phyloP scores from a whole-genome alignment of 1,139 yeast species.

The Petasospora rhodanensis region DNA sequence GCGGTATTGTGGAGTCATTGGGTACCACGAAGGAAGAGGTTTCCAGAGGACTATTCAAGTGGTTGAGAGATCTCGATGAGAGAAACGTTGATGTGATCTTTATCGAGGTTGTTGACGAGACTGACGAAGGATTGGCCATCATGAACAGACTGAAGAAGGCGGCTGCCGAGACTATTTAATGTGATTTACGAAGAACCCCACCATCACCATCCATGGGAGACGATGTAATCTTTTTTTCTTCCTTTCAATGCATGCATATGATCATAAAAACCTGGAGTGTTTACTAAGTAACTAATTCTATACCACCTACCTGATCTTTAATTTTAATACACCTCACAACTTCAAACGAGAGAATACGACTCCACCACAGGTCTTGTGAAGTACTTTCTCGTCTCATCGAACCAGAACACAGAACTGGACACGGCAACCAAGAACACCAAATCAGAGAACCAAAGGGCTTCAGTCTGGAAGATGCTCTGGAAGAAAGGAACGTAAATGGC shows the following conservation, averaged over 20 bases:
- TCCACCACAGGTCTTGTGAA: constrained; percentile 20
- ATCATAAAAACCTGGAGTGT: no score
- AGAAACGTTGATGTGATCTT: constrained; percentile 54
- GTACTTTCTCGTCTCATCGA: constrained; percentile 76
- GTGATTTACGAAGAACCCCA: background rate
- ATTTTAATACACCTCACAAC: no score
- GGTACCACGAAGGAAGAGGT: constrained; percentile 61
- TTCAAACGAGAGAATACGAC: no score
- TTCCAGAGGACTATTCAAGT: constrained; percentile 68
- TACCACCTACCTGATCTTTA: no score
- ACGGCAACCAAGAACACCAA: constrained; percentile 54
- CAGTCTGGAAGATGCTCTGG: constrained; percentile 90
- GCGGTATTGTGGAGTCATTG: constrained; percentile 40
- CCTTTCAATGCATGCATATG: no score
- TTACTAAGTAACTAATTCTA: no score
- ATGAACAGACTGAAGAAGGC: constrained; percentile 92
- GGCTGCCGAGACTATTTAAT: constrained; percentile 46
- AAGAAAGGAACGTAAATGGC: constrained; percentile 92
- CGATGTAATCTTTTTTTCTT: background rate
- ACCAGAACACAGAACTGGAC: constrained; percentile 78
- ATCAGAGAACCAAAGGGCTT: constrained; percentile 70
- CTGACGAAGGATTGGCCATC: constrained; percentile 82
- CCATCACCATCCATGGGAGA: background rate
- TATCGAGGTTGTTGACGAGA: constrained; percentile 66
- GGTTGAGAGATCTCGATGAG: constrained; percentile 70